A percentile compares a stretch with the other conserved stretches of the same genome.
phyloP scores from a whole-genome alignment of 1,284 basidiomycete genomes.

The Puccinia coronata region DNA sequence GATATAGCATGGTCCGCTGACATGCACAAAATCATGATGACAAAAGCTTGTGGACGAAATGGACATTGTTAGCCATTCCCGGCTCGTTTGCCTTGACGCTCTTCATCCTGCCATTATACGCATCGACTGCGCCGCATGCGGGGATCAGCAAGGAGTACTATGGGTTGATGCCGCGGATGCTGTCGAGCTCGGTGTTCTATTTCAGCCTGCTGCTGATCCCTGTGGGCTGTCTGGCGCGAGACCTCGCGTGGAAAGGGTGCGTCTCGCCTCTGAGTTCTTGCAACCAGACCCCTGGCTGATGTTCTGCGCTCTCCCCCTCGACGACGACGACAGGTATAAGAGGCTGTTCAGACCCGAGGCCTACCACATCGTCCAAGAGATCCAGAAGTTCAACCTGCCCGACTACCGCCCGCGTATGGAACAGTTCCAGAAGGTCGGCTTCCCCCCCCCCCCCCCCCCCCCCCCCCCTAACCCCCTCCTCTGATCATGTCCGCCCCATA shows the following conservation, averaged over 20 bases:
- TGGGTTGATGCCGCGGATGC: constrained; percentile 82
- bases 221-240: constrained; percentile 79
- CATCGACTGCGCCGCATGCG: constrained; percentile 75
- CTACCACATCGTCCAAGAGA: constrained; percentile 96
- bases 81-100: constrained; percentile 96
- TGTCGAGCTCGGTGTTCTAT: constrained; percentile 85
- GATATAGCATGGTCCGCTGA: constrained; percentile 72
- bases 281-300: too few species aligned
- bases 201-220: constrained; percentile 86
- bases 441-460: background rate
- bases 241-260: constrained; percentile 94
- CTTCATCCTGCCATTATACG: constrained; percentile 87
- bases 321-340: constrained; percentile 75
- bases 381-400: constrained; percentile 87
- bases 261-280: constrained; percentile 57
- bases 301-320: background rate
- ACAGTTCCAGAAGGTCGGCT: constrained; percentile 66
- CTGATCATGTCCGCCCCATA: background rate
- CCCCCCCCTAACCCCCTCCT: background rate
- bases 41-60: constrained; percentile 48
- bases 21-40: constrained; percentile 81
- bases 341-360: constrained; percentile 85
- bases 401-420: constrained; percentile 96
- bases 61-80: constrained; percentile 71
- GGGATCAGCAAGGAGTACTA: constrained; percentile 89